These are phyloP conservation scores for Dipteronia dyeriana DNA, from an alignment of 345 rosid species.

Conservation along the genomic window DNA sequence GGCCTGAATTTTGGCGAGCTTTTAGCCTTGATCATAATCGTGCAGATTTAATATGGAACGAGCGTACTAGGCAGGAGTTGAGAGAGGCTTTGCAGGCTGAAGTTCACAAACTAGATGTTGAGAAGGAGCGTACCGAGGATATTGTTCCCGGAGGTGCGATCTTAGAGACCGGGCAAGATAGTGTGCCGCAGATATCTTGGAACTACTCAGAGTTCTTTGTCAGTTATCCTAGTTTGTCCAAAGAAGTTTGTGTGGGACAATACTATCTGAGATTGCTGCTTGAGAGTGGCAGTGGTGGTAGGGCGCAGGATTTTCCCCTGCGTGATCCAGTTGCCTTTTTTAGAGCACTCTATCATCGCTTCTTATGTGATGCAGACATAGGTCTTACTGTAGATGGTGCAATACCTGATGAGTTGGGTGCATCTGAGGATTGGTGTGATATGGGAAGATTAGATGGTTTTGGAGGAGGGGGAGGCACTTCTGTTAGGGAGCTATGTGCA, in stretches of 20 bases:
- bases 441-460: constrained; percentile 96
- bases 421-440: constrained; percentile 99
- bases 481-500: constrained; percentile 99
- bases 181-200: constrained; percentile 90
- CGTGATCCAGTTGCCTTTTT: constrained; percentile 97
- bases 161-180: constrained; percentile 69
- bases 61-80: constrained; percentile 95
- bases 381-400: constrained; percentile 97
- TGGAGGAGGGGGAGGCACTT: constrained; percentile 98
- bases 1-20: constrained; percentile 99
- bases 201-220: constrained; percentile 94
- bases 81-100: constrained; percentile 97
- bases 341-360: constrained; percentile 97
- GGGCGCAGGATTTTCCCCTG: constrained; percentile 95
- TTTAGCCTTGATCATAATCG: constrained; percentile 98
- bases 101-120: constrained; percentile 93
- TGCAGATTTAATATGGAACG: constrained; percentile 99
- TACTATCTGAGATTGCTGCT: constrained; percentile 96
- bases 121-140: constrained; percentile 96
- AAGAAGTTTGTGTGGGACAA: constrained; percentile 99
- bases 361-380: constrained; percentile 96
- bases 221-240: constrained; percentile 87
- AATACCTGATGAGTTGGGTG: constrained; percentile 92
- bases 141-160: constrained; percentile 78
- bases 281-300: constrained; percentile 87